Base-by-base conservation (phyloP, 2,329 filamentous ascomycete species). In the Nemania diffusa region DNA sequence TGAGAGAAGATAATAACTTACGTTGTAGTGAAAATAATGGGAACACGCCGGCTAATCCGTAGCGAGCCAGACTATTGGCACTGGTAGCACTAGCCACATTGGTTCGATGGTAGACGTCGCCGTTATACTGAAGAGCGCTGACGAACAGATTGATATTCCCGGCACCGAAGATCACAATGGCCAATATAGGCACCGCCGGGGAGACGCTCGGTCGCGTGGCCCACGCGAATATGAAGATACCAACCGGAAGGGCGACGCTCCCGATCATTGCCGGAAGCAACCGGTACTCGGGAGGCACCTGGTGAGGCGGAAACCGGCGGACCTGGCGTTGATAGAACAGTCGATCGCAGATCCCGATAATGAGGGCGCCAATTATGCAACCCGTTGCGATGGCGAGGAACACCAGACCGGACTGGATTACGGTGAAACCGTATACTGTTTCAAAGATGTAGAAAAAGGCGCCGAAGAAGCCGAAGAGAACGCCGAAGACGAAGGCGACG, bases 181-280 rank as follows among this genome's bases (percentile, higher is more conserved):
- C 84, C 0, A 84, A 75, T 0, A 84, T 81, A 0, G 85, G 82
- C 24, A 82, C 82, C 0, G 81, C 83, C 85, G 86, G 89, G 3
- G 82, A 81, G 1, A 84, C 73, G 6, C 78, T 79, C 0, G 70
- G 64, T 4, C 80, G 76, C 0, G 85, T 83, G 1, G 84, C 83
- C 88, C 88, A 90, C 0, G 82, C 86, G 69, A 88, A 88, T 86
- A 87, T 88, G 72, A 89, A 89, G 9, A 90, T 73, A 0, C 83
- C 83, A 0, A 85, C 58, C 0, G 86, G 85, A 6, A 89, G 75
- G 0, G 84, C 83, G 15, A 87, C 50, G 65, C 85, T 85, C 0
- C 87, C 87, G 8, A 88, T 76, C 84, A 90, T 88, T 17, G 87
- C 86, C 0, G 84, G 82, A 65, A 88, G 85, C 11, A 91, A 78